A percentile compares a stretch with the other conserved stretches of the same genome.
These are phyloP conservation scores for Ceratocystiopsis sp. DNA, from an alignment of 2,329 filamentous ascomycete genomes.

Conservation along the genomic window DNA sequence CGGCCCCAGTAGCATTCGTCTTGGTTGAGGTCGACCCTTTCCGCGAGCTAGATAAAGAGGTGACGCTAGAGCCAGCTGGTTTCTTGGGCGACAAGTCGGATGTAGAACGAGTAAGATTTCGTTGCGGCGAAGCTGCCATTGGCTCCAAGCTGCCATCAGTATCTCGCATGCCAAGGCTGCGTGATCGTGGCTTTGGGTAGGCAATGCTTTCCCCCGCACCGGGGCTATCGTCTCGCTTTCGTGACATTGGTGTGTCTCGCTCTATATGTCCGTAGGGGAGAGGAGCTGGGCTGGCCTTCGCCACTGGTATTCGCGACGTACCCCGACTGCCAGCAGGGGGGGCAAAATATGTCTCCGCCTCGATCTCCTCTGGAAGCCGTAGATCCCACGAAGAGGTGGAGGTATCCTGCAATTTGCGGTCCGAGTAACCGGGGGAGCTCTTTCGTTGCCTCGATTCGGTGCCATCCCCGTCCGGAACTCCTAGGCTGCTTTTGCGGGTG, in stretches of 20 bases:
- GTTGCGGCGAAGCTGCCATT: not conserved
- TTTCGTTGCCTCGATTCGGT: constrained; percentile 23
- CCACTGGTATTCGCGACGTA: constrained; percentile 73
- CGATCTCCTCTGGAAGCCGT: constrained; percentile 61
- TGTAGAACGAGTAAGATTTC: constrained; percentile 16
- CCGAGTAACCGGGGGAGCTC: constrained; percentile 23
- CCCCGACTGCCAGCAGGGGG: constrained; percentile 36
- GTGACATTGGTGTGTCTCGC: constrained; percentile 49
- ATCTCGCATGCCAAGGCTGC: constrained; percentile 45
- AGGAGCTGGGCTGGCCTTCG: constrained; percentile 62
- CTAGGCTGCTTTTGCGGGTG: not conserved
- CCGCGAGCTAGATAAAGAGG: constrained; percentile 9
- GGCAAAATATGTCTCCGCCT: constrained; percentile 39
- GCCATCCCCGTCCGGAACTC: constrained; percentile 17
- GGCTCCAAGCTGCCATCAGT: not conserved
- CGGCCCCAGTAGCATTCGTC: constrained; percentile 18
- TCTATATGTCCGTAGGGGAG: constrained; percentile 57
- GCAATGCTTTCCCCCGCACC: constrained; percentile 39
- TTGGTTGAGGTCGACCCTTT: constrained; percentile 26
- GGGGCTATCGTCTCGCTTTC: constrained; percentile 38
- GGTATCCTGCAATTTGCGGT: constrained; percentile 21
- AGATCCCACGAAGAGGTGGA: constrained; percentile 49
- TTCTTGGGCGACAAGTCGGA: constrained; percentile 41
- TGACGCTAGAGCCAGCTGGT: constrained; percentile 10
- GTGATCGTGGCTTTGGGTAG: constrained; percentile 45